Percentiles rank a stretch among this genome's conserved stretches.
Evolutionary conservation across 1,284 basidiomycete genomes (phyloP).

Genomic region (Cutaneotrichosporon sp.): DNA sequence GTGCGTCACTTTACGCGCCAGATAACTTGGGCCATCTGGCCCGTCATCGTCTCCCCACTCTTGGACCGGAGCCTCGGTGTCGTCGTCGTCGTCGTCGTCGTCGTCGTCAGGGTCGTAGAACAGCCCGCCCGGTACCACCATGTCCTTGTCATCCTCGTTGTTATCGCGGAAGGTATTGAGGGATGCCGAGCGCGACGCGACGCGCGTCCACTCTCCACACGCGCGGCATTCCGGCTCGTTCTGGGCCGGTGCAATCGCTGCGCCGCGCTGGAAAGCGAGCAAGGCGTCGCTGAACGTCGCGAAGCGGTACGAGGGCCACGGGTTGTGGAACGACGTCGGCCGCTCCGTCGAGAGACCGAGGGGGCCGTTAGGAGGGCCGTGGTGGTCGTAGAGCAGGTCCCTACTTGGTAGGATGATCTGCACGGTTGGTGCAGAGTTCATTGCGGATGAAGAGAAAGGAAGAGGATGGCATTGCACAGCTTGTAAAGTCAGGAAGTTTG

Average conservation of each 20-base stretch:
- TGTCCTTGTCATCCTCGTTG: not conserved
- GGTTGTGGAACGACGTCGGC: slow-evolving; percentile 48
- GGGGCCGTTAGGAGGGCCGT: slow-evolving; percentile 4
- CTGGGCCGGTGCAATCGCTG: slow-evolving; percentile 42
- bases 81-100: slow-evolving; percentile 12
- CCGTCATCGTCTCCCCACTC: slow-evolving; percentile 8
- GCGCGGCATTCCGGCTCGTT: not conserved
- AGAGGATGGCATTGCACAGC: not conserved
- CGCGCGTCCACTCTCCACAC: slow-evolving; percentile 1
- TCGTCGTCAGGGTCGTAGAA: slow-evolving; percentile 14
- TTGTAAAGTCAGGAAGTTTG: not conserved
- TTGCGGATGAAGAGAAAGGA: not conserved
- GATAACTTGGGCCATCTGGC: slow-evolving; percentile 11
- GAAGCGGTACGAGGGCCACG: slow-evolving; percentile 50
- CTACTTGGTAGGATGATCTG: slow-evolving; percentile 6
- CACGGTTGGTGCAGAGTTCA: not conserved
- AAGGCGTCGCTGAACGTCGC: slow-evolving; percentile 43
- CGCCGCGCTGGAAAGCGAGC: slow-evolving; percentile 46
- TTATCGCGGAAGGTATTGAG: too few relatives aligned
- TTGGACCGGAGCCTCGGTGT: slow-evolving; percentile 18
- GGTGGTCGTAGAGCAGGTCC: slow-evolving; percentile 17
- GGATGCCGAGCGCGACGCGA: not conserved
- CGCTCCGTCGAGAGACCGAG: slow-evolving; percentile 17
- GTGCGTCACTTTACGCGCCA: slow-evolving; percentile 1
- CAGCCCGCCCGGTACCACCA: not conserved